A percentile compares a stretch with the other conserved stretches of the same genome.
These are phyloP conservation scores for Ilyonectria robusta DNA, from an alignment of 2,329 filamentous ascomycete genomes.

Conservation along the genomic window DNA sequence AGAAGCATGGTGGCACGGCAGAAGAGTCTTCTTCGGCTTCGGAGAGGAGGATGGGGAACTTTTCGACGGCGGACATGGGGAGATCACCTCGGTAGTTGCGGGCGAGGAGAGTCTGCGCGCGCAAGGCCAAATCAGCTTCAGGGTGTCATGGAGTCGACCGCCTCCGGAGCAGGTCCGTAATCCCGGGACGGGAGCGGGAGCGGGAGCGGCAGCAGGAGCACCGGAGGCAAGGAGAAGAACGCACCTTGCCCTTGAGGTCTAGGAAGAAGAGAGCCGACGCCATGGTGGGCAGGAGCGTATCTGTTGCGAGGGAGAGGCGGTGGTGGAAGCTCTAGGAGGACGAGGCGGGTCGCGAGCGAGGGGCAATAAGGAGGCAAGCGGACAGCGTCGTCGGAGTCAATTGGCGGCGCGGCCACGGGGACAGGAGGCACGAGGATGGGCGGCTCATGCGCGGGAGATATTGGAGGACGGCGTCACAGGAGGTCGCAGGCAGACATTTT, in stretches of 20 bases:
- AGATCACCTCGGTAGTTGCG: conserved; percentile 99
- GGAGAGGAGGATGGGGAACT: conserved; percentile 94
- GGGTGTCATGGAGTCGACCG: conserved; percentile 12
- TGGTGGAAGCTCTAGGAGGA: conserved; percentile 39
- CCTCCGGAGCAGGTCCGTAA: neutral
- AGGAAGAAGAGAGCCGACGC: conserved; percentile 98
- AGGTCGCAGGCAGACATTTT: conserved; percentile 46
- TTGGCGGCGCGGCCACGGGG: conserved; percentile 47
- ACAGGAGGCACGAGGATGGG: conserved; percentile 27
- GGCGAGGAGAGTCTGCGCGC: conserved; percentile 88
- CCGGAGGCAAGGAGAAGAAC: conserved; percentile 20
- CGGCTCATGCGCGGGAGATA: conserved; percentile 35
- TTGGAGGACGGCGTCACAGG: conserved; percentile 36
- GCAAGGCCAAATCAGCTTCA: conserved; percentile 43
- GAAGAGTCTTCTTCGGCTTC: conserved; percentile 99
- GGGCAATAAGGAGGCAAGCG: conserved; percentile 45
- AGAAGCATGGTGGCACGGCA: conserved; percentile 97
- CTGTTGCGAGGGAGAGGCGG: conserved; percentile 41
- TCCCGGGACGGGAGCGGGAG: neutral
- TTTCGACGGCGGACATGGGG: conserved; percentile 98
- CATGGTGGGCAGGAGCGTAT: conserved; percentile 70
- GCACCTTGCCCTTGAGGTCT: conserved; percentile 99
- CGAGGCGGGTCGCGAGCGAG: conserved; percentile 33
- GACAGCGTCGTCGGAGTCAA: conserved; percentile 39
- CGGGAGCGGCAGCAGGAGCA: conserved; percentile 6